Evolutionary conservation across 2,329 filamentous ascomycete genomes (phyloP), one percentile per base, ranked within the genome.

Genomic region (Fusarium fujikuroi): DNA sequence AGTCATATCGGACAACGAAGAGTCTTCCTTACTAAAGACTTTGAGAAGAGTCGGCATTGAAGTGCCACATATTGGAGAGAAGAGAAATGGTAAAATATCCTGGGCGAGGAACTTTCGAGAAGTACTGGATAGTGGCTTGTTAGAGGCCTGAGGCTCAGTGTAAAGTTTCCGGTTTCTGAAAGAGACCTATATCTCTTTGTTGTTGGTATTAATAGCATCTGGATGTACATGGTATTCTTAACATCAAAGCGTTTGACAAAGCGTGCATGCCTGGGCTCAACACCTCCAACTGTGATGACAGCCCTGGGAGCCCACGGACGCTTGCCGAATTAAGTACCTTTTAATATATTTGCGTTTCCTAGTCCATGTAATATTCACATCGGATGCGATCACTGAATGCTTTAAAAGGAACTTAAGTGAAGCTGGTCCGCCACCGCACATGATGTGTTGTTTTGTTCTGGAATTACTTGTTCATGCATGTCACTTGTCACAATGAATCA

Each of bases 81-180:
- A 68, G 15, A 46, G 37, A 32, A 63, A 40, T 3, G 60, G 67
- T 5, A 76, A 60, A 39, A 59, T 86, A 36, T 78, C 75, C 12
- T 87, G 85, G 85, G 85, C 85, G 12, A 80, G 79, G 32, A 77
- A 86, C 74, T 87, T 86, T 71, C 65, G 72, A 3, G 85, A 87
- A 69, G 80, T 87, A 36, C 54, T 84, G 42, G 68, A 78, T 16
- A 81, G 78, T 47, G 73, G 73, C 18, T 52, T 80, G 12, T 60
- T 83, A 28, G 49, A 49, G 18, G 63, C 61, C 21, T 72, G 66
- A 44, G 23, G 42, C 32, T 57, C 23, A 46, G 9, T 30, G 12
- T 18, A 47, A 28, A 37, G 28, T 16, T 37, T 36, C 18, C 46
- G 52, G 21, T 25, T 32, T 25, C 23, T 36, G 25, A 50, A 49